A percentile compares a stretch with the other conserved stretches of the same genome.
phyloP scores from a whole-genome alignment of 345 rosid genomes.

The Euphorbia pulcherrima region DNA sequence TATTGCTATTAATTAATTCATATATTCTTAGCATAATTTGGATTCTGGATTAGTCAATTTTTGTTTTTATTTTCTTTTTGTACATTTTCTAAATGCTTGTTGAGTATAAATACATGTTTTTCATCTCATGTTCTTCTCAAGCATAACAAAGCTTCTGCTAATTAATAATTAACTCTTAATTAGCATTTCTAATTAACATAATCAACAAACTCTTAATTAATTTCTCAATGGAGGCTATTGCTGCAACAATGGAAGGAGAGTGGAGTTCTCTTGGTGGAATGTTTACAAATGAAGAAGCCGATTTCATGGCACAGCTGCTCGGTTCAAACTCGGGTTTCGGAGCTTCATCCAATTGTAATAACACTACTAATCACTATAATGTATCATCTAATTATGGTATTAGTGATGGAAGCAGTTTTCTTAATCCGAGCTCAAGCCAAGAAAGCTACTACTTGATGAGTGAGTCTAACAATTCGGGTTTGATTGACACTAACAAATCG shows the following conservation, averaged over 20 bases:
- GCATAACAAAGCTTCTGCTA: constrained; percentile 13
- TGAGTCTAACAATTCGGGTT: constrained; percentile 27
- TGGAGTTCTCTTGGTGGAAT: constrained; percentile 56
- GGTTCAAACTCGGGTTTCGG: constrained; percentile 20
- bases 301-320: constrained; percentile 67
- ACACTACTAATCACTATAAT: constrained; percentile 26
- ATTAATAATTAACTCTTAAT: neutral
- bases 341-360: constrained; percentile 13
- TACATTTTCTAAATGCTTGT: constrained; percentile 17
- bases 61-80: constrained; percentile 15
- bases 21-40: constrained; percentile 12
- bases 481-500: constrained; percentile 24
- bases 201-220: neutral
- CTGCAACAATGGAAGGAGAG: constrained; percentile 39
- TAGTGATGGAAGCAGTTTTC: constrained; percentile 27
- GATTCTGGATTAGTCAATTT: constrained; percentile 10
- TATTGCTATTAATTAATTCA: constrained; percentile 26
- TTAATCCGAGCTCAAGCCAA: constrained; percentile 28
- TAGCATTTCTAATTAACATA: neutral
- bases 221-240: constrained; percentile 43
- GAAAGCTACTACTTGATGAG: constrained; percentile 34
- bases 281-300: constrained; percentile 58
- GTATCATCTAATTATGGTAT: constrained; percentile 10
- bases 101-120: constrained; percentile 28
- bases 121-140: constrained; percentile 17